Evolutionary conservation across 2,329 filamentous ascomycete species (phyloP), one percentile per base, ranked within the genome.

Genomic region (Fusarium neocosmosporiellum): DNA sequence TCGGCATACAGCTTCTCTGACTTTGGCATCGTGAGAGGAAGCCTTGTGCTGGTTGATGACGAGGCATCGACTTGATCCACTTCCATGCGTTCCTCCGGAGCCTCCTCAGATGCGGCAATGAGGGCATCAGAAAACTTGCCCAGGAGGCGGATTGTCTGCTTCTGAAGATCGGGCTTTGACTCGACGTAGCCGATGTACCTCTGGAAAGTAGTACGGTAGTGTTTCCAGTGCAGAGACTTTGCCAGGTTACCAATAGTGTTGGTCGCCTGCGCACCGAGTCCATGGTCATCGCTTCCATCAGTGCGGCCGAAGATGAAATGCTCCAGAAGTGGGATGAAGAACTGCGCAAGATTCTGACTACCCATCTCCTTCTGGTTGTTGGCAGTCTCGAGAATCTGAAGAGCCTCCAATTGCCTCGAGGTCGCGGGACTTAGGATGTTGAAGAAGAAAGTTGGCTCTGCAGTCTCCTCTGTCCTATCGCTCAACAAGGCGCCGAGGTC

Each of bases 371-470:
- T 87, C 64, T 87, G 87, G 11, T 85, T 81, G 63, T 94, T 93
- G 70, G 92, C 92, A 10, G 88, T 84, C 64, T 93, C 91, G 14
- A 99, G 86, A 65, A 94, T 88, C 67, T 93, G 91, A 39, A 99
- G 85, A 4, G 96, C 95, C 75, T 95, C 92, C 62, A 97, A 87
- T 77, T 97, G 93, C 72, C 94, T 91, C 67, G 96, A 92, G 37
- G 95, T 92, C 59, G 97, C 95, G 55, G 97, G 96, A 78, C 96
- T 95, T 37, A 98, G 85, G 50, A 98, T 91, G 76, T 98, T 97
- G 81, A 90, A 93, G 85, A 98, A 99, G 84, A 99, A 98, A 1
- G 94, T 93, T 13, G 87, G 84, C 65, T 89, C 88, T 2, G 85
- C 81, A 27, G 84, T 82, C 54, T 95, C 93, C 69, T 97, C 94